These are phyloP conservation scores for Candida buenavistaensis DNA, from an alignment of 1,139 yeast genomes.

Conservation along the genomic window DNA sequence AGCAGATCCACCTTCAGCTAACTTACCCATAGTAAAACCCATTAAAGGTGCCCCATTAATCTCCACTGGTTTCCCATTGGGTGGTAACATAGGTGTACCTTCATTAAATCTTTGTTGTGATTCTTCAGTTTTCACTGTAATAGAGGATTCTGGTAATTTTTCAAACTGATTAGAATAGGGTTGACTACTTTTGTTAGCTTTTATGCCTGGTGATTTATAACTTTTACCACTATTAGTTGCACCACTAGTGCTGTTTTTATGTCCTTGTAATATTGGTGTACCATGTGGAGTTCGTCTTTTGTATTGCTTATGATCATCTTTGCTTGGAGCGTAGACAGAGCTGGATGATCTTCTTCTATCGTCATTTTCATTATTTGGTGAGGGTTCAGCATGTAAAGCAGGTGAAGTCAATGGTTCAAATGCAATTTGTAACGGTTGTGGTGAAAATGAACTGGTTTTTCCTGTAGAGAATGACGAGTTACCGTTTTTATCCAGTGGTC, in stretches of 20 bases:
- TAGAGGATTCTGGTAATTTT: constrained; percentile 37
- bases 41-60: constrained; percentile 28
- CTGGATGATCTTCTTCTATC: constrained; percentile 39
- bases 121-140: constrained; percentile 4
- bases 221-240: constrained; percentile 1
- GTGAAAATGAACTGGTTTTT: constrained; percentile 13
- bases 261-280: constrained; percentile 43
- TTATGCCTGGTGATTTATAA: not conserved
- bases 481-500: constrained; percentile 51
- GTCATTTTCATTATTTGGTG: constrained; percentile 7
- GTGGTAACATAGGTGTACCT: constrained; percentile 32
- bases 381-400: constrained; percentile 52
- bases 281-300: constrained; percentile 50
- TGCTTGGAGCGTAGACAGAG: constrained; percentile 23
- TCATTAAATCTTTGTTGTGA: constrained; percentile 18
- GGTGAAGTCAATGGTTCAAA: constrained; percentile 64
- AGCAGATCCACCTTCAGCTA: constrained; percentile 34
- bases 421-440: constrained; percentile 31
- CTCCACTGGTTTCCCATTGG: constrained; percentile 24
- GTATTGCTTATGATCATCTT: constrained; percentile 15
- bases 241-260: constrained; percentile 16
- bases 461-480: constrained; percentile 1
- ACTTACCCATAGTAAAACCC: constrained; percentile 52
- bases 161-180: constrained; percentile 23
- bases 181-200: not conserved